Conservation (phyloP, 306 rosid species). For the Rosa chinensis region DNA sequence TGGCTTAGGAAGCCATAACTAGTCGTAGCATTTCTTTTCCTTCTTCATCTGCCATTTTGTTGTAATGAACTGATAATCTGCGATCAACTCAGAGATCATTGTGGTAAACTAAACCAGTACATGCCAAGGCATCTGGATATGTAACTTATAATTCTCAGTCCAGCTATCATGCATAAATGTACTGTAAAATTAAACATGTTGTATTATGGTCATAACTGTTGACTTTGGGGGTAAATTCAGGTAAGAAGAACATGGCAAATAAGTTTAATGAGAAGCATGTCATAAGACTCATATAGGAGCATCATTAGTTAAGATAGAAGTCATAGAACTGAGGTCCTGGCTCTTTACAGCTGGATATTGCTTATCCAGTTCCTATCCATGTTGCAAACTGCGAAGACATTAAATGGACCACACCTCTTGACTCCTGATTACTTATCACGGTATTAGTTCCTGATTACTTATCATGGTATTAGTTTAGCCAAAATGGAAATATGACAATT, state of each 20-base stretch:
- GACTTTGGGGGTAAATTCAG: neutral
- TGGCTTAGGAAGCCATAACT: slow-evolving; percentile 12
- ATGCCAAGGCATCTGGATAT: neutral
- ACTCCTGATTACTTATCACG: neutral
- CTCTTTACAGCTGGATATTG: neutral
- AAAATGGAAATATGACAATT: neutral
- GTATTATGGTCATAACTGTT: neutral
- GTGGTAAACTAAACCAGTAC: neutral
- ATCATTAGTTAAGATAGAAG: neutral
- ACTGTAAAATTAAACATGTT: neutral
- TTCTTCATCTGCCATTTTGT: slow-evolving; percentile 3
- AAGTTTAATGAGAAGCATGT: neutral
- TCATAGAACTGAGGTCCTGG: neutral
- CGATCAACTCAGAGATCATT: neutral
- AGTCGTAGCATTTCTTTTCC: neutral
- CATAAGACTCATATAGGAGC: neutral
- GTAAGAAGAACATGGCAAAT: neutral
- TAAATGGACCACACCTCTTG: neutral
- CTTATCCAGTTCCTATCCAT: neutral
- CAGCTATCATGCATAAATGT: neutral
- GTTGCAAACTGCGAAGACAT: neutral
- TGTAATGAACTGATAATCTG: neutral
- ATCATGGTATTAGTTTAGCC: neutral
- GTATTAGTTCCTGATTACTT: neutral
- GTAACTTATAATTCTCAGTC: neutral